Conservation (phyloP, 2,329 filamentous ascomycete genomes). For the Aureobasidium sp. region DNA sequence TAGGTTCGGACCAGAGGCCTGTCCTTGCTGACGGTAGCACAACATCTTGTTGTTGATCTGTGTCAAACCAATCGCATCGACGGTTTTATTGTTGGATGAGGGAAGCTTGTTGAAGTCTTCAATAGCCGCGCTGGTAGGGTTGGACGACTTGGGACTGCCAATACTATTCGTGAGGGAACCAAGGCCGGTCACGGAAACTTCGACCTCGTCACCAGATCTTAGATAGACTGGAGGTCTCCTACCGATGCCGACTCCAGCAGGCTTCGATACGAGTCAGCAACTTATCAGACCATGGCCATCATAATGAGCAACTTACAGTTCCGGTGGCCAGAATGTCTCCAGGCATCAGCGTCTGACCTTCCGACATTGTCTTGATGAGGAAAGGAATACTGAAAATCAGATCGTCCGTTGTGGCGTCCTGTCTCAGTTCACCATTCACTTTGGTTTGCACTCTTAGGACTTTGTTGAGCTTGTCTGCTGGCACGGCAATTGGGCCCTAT, state of each 20-base stretch:
- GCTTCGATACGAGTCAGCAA: constrained; percentile 13
- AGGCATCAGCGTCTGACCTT: constrained; percentile 41
- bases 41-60: neutral
- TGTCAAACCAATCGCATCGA: neutral
- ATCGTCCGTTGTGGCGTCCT: constrained; percentile 40
- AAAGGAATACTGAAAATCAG: constrained; percentile 42
- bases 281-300: neutral
- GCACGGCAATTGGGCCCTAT: constrained; percentile 5
- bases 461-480: constrained; percentile 7
- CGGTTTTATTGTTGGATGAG: neutral
- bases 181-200: constrained; percentile 34
- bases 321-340: constrained; percentile 45
- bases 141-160: constrained; percentile 9
- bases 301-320: constrained; percentile 24
- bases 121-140: constrained; percentile 14
- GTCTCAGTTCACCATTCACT: constrained; percentile 44
- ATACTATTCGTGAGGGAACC: constrained; percentile 37
- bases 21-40: neutral
- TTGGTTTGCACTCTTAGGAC: constrained; percentile 33
- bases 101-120: neutral
- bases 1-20: constrained; percentile 17
- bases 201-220: constrained; percentile 33
- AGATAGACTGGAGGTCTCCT: constrained; percentile 35
- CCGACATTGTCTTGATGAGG: constrained; percentile 40
- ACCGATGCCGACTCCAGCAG: constrained; percentile 41